Evolutionary conservation across 331 rosid genomes (phyloP), one percentile per base, ranked within the genome.

Genomic region (Quercus lobata): DNA sequence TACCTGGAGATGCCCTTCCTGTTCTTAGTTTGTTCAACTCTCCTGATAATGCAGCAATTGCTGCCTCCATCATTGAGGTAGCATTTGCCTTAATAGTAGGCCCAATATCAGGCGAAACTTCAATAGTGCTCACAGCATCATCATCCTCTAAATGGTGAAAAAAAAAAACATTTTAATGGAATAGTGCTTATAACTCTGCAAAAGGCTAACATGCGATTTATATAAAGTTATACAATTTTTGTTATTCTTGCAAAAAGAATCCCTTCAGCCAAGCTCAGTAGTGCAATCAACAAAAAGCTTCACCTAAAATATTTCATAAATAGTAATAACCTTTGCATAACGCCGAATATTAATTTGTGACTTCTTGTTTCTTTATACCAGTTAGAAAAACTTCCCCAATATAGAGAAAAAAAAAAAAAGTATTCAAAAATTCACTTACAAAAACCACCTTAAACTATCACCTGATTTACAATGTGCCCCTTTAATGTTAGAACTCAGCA

Each of bases 1-100:
- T 84, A 96, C 99, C 99, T 61, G 98, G 81, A 27, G 99, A 84
- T 66, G 98, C 99, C 84, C 99, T 90, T 81, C 99, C 98, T 16
- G 99, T 89, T 32, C 98, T 79, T 46, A 90, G 90, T 74, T 96
- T 93, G 88, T 73, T 88, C 54, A 96, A 81, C 29, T 96, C 99
- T 27, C 84, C 85, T 2, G 92, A 88, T 78, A 96, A 86, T 32
- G 98, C 96, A 53, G 88, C 72, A 69, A 91, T 84, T 11, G 91
- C 92, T 30, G 97, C 88, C 81, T 96, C 96, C 99, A 96, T 96
- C 81, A 83, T 98, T 52, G 97, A 87, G 80, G 79, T 70, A 58
- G 92, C 91, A 76, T 61, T 93, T 63, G 87, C 92, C 91, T 87
- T 96, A 61, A 91, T 87, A 22, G 85, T 84, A 62, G 98, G 97